Base-by-base conservation (phyloP, 1,284 basidiomycete species). In the Cryptococcus sp. region DNA sequence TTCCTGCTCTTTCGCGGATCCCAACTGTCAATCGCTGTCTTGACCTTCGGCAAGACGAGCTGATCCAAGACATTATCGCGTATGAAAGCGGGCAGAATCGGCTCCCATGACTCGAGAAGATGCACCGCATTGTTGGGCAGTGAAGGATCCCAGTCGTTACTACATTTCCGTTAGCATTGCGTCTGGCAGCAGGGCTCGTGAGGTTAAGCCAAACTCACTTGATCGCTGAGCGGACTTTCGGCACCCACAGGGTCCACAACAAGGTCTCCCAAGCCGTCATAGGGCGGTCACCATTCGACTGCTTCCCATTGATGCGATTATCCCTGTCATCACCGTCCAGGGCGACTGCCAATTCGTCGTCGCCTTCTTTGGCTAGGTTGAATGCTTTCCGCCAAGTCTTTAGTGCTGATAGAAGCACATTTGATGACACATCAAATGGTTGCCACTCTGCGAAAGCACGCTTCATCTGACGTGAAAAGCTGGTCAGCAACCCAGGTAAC, bases 231-330 rank as follows among this genome's bases (percentile, higher is more conserved):
- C 96, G 87, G n/a, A 99, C 87, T 76, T 86, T 89, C 0, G 96
- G 96, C 23, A 99, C 81, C 95, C 94, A 99, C 7, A 89, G 82
- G 62, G 89, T 90, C 94, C 95, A 99, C 17, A 99, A 80, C 20
- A 99, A 81, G 57, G 88, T 90, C 75, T 99, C 95, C 76, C 91
- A 99, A 0, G 96, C 88, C 5, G 93, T 93, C 96, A 99, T 99
- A 0, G 82, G 51, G 15, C 64, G 57, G 10, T 69, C 69, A 10
- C 55, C 54, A 22, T 65, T 50, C 15, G 45, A 46, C 3, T 52
- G 44, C 39, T 58, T 56, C 19, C 17, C 35, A 8, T n/a, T 38
- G 8, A 27, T 41, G 15, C 25, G 50, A 17, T 20, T 50, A 20
- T 53, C 51, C 11, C 23, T 19, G 15, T 40, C 47, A 11, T 54